Evolutionary conservation across 2,329 filamentous ascomycete genomes (phyloP).

Genomic region (Fusarium continuum): DNA sequence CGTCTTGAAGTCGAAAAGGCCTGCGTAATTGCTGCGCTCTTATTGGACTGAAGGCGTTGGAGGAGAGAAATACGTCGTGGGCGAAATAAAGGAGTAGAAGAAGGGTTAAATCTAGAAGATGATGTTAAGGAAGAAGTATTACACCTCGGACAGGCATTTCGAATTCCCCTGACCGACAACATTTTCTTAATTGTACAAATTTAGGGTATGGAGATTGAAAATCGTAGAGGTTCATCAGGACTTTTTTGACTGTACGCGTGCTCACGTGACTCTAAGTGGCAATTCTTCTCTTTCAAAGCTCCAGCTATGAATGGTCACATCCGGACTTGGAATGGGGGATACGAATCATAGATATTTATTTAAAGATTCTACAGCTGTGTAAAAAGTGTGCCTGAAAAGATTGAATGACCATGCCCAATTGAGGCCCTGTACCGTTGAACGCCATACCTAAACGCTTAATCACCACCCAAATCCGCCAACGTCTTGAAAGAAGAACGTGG

Average conservation of each 20-base stretch:
- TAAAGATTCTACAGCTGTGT: neutral
- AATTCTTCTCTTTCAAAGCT: neutral
- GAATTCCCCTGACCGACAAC: constrained; percentile 48
- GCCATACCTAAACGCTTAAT: constrained; percentile 28
- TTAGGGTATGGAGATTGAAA: constrained; percentile 17
- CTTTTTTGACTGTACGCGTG: constrained; percentile 39
- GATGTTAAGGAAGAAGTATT: constrained; percentile 26
- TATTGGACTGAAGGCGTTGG: constrained; percentile 39
- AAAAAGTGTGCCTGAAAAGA: constrained; percentile 1
- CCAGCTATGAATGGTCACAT: neutral
- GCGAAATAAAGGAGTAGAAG: constrained; percentile 26
- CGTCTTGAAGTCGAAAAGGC: constrained; percentile 45
- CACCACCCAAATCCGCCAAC: constrained; percentile 60
- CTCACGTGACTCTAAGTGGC: constrained; percentile 44
- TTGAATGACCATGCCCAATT: neutral
- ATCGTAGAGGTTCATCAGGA: constrained; percentile 18
- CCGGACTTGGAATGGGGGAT: neutral
- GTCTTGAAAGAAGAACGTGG: constrained; percentile 59
- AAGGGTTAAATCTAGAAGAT: constrained; percentile 16
- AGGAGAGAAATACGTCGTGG: constrained; percentile 25
- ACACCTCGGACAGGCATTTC: constrained; percentile 47
- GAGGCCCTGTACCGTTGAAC: constrained; percentile 2
- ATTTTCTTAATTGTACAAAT: constrained; percentile 43
- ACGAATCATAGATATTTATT: neutral
- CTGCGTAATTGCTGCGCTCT: constrained; percentile 41